Conservation (phyloP, 23 red algal species). For the Pyropia haitanensis region DNA sequence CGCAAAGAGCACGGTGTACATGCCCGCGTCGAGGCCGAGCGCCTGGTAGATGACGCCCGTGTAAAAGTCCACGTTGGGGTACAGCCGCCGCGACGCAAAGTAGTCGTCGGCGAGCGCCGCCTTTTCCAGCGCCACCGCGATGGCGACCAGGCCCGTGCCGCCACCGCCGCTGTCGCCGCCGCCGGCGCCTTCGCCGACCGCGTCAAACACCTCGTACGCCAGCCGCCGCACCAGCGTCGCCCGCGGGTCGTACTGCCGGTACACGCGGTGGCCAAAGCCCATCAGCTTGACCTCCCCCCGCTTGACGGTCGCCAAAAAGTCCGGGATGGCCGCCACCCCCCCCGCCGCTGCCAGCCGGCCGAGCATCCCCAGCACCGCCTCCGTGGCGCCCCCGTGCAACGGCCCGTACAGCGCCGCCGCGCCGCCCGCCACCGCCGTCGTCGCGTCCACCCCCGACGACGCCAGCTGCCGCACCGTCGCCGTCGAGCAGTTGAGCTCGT, state of each 20-base stretch:
- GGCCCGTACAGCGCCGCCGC: slow-evolving; percentile 85
- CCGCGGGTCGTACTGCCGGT: slow-evolving; percentile 86
- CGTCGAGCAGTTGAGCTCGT: slow-evolving; percentile 97
- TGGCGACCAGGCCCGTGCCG: slow-evolving; percentile 48
- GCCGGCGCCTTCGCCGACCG: slow-evolving; percentile 1
- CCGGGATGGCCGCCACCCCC: slow-evolving; percentile 26
- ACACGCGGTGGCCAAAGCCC: slow-evolving; percentile 96
- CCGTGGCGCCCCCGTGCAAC: slow-evolving; percentile 86
- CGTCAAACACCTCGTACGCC: slow-evolving; percentile 55
- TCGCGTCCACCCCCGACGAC: slow-evolving; percentile 71
- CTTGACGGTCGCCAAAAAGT: slow-evolving; percentile 80
- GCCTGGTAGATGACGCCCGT: slow-evolving; percentile 93
- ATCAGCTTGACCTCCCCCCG: slow-evolving; percentile 55
- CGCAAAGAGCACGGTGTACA: slow-evolving; percentile 85
- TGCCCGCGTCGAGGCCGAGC: slow-evolving; percentile 64
- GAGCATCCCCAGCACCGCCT: slow-evolving; percentile 82
- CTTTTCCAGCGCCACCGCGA: slow-evolving; percentile 70
- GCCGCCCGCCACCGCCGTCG: slow-evolving; percentile 47
- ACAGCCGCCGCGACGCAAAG: slow-evolving; percentile 76
- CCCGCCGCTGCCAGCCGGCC: slow-evolving; percentile 28
- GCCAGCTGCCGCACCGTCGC: slow-evolving; percentile 75
- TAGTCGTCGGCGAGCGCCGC: slow-evolving; percentile 84
- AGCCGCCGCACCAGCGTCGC: slow-evolving; percentile 59
- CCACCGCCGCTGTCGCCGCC: not conserved
- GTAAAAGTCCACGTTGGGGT: slow-evolving; percentile 98